These are phyloP conservation scores for Bryoglossum gracile DNA, from an alignment of 495 filamentous ascomycete genomes.

Conservation along the genomic window DNA sequence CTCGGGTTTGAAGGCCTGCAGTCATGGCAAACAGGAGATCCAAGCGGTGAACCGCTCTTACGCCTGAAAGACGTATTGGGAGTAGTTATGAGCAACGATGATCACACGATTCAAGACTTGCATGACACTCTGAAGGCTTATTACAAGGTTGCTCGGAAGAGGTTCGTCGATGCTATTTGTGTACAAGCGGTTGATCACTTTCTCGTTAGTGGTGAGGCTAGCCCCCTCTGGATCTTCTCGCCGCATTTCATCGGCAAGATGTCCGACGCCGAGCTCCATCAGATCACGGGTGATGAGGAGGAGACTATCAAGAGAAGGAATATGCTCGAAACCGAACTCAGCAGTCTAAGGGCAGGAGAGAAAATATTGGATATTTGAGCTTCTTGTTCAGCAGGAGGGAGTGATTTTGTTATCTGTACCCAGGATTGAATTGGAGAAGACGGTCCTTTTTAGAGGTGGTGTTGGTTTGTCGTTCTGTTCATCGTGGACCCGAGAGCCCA, in stretches of 20 bases:
- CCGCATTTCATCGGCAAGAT: not conserved
- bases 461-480: not conserved
- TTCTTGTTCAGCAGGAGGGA: not conserved
- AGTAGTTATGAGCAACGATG: conserved; percentile 14
- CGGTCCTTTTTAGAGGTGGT: not conserved
- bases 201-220: conserved; percentile 18
- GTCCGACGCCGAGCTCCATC: not conserved
- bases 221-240: not conserved
- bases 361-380: not conserved
- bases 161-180: conserved; percentile 36
- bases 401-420: not conserved
- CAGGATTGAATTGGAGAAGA: not conserved
- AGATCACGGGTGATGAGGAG: not conserved
- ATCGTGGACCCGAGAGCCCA: not conserved
- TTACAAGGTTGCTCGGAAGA: conserved; percentile 37
- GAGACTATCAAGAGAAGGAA: not conserved
- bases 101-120: conserved; percentile 32
- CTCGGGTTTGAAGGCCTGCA: too few species aligned
- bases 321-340: not conserved
- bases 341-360: not conserved
- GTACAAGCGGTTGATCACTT: conserved; percentile 34
- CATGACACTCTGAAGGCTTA: conserved; percentile 34
- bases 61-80: too few species aligned
- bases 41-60: too few species aligned
- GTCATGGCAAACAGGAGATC: too few species aligned